These are phyloP conservation scores for Jatropha multifida DNA, from an alignment of 441 rosid genomes.

Conservation along the genomic window DNA sequence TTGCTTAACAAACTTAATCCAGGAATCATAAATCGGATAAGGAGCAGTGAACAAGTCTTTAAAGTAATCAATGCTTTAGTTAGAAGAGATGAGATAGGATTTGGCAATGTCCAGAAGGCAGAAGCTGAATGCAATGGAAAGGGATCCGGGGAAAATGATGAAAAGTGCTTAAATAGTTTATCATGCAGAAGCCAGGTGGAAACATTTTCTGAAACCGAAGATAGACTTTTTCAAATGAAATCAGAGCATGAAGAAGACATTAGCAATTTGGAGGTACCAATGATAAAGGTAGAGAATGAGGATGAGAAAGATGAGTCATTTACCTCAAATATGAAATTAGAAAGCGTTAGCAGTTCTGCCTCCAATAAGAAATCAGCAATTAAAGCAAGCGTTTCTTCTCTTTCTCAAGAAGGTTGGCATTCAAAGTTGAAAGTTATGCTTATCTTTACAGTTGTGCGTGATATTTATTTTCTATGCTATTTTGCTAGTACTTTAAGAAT, in stretches of 20 bases:
- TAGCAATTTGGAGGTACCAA: neutral
- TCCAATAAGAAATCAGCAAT: neutral
- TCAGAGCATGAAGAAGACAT: neutral
- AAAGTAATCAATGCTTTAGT: slow-evolving; percentile 31
- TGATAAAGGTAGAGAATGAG: slow-evolving; percentile 5
- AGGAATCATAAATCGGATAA: slow-evolving; percentile 36
- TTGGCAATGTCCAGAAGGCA: neutral
- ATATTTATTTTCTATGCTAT: no score
- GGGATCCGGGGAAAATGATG: neutral
- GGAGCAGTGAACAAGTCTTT: slow-evolving; percentile 33
- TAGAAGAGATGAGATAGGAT: slow-evolving; percentile 12
- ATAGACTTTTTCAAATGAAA: no score
- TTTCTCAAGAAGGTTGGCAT: slow-evolving; percentile 6
- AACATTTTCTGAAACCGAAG: neutral
- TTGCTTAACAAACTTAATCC: slow-evolving; percentile 34
- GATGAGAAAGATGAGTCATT: slow-evolving; percentile 1
- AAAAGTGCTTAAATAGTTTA: neutral
- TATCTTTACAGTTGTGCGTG: neutral
- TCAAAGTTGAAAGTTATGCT: neutral
- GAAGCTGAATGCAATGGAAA: neutral
- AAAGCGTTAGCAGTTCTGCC: neutral
- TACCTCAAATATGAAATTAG: slow-evolving; percentile 2
- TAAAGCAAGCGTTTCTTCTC: slow-evolving; percentile 3
- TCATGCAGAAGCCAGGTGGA: neutral
- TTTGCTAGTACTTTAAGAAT: no score